A percentile compares a stretch with the other conserved stretches of the same genome.
These are phyloP conservation scores for Floccularia luteovirens DNA, from an alignment of 768 basidiomycete species.

Conservation along the genomic window DNA sequence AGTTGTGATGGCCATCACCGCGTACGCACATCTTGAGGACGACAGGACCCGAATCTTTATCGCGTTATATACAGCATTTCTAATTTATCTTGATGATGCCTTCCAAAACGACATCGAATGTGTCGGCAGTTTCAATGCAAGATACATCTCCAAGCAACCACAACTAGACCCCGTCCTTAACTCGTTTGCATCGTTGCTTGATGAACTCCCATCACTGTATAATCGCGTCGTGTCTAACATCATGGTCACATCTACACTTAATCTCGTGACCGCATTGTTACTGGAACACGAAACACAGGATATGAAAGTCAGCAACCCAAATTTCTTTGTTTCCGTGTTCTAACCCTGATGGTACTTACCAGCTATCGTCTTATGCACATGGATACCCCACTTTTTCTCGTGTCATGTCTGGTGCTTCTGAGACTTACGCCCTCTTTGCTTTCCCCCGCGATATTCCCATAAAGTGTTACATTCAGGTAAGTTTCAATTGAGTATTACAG, in stretches of 20 bases:
- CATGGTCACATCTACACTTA: slow-evolving; percentile 26
- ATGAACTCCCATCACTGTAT: slow-evolving; percentile 18
- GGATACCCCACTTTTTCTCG: slow-evolving; percentile 15
- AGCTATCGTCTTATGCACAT: slow-evolving; percentile 7
- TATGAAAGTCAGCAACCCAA: slow-evolving; percentile 14
- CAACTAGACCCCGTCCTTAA: slow-evolving; percentile 24
- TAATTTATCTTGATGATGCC: slow-evolving; percentile 28
- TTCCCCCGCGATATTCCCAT: slow-evolving; percentile 24
- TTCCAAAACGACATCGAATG: slow-evolving; percentile 14
- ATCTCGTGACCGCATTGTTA: slow-evolving; percentile 22
- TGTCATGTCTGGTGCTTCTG: slow-evolving; percentile 22
- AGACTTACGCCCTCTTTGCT: slow-evolving; percentile 25
- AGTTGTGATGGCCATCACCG: slow-evolving; percentile 16
- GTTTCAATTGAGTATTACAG: background rate
- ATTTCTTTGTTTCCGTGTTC: too few species aligned
- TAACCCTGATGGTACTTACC: slow-evolving; percentile 1
- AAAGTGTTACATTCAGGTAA: slow-evolving; percentile 16
- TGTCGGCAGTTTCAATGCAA: slow-evolving; percentile 23
- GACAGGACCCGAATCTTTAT: slow-evolving; percentile 22
- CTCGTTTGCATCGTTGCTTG: slow-evolving; percentile 22
- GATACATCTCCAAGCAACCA: slow-evolving; percentile 15
- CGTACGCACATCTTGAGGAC: slow-evolving; percentile 20
- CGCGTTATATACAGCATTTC: slow-evolving; percentile 29
- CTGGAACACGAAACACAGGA: slow-evolving; percentile 21
- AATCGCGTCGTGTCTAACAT: slow-evolving; percentile 20